Evolutionary conservation across 805 yeast species (phyloP).

Genomic region (Starmerella powellii): DNA sequence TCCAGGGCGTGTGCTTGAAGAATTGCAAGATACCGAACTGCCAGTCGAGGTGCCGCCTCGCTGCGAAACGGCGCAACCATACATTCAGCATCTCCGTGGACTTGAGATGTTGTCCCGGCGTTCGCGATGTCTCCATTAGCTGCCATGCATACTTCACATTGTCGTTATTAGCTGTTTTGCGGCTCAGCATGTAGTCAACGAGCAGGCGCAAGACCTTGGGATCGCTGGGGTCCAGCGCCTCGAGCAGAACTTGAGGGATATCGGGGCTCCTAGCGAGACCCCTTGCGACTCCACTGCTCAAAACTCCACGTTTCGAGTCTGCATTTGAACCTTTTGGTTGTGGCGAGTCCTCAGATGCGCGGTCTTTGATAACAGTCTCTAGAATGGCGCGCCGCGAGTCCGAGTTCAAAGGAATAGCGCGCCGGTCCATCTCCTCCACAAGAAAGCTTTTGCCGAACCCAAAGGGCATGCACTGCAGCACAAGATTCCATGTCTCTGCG

Average conservation of each 20-base stretch:
- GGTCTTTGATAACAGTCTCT: constrained; percentile 4
- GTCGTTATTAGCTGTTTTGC: constrained; percentile 2
- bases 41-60: constrained; percentile 17
- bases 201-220: constrained; percentile 8
- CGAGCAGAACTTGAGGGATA: background rate
- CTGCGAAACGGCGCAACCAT: constrained; percentile 11
- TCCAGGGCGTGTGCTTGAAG: constrained; percentile 12
- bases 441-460: constrained; percentile 22
- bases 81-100: constrained; percentile 11
- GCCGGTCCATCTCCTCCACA: constrained; percentile 21
- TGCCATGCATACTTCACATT: constrained; percentile 13
- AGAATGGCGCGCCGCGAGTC: constrained; percentile 8
- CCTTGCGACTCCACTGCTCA: background rate
- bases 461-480: constrained; percentile 19
- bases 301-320: no score
- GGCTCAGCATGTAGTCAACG: constrained; percentile 3
- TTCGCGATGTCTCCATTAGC: background rate
- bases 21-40: constrained; percentile 15
- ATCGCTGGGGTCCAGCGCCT: constrained; percentile 5
- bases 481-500: constrained; percentile 19
- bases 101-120: background rate
- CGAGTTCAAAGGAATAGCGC: constrained; percentile 13
- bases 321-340: no score
- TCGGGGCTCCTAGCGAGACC: background rate
- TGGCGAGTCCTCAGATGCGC: background rate